These are phyloP conservation scores for Albatrellus sp. DNA, from an alignment of 1,284 basidiomycete genomes.

Conservation along the genomic window DNA sequence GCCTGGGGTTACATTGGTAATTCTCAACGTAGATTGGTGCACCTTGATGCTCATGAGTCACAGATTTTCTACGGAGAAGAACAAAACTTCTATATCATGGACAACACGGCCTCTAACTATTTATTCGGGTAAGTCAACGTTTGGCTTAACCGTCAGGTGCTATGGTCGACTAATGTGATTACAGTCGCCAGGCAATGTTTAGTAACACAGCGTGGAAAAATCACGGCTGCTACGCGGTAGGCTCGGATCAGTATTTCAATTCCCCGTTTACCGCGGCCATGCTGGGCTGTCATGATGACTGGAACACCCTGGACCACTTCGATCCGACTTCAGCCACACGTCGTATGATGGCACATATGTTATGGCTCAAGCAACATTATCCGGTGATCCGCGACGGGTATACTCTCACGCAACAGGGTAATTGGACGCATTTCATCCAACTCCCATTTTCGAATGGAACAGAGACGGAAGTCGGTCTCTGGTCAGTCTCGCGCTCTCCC, in stretches of 20 bases:
- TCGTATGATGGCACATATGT: slow-evolving; percentile 62
- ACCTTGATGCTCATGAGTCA: slow-evolving; percentile 1
- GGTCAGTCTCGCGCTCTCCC: slow-evolving; percentile 63
- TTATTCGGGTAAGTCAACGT: slow-evolving; percentile 55
- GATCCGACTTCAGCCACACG: slow-evolving; percentile 74
- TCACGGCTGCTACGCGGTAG: slow-evolving; percentile 82
- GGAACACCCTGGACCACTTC: slow-evolving; percentile 87
- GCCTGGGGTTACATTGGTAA: slow-evolving; percentile 74
- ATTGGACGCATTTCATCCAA: slow-evolving; percentile 68
- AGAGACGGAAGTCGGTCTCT: slow-evolving; percentile 74
- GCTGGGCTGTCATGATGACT: slow-evolving; percentile 74
- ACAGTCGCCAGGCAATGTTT: slow-evolving; percentile 83
- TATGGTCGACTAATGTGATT: background rate
- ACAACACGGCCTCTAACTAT: slow-evolving; percentile 79
- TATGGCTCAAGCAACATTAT: slow-evolving; percentile 57
- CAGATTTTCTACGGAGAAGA: slow-evolving; percentile 82
- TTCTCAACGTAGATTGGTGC: slow-evolving; percentile 13
- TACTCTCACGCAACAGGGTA: slow-evolving; percentile 65
- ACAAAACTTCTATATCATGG: slow-evolving; percentile 75
- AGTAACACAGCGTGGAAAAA: slow-evolving; percentile 78
- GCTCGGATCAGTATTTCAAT: slow-evolving; percentile 84
- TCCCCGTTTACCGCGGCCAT: slow-evolving; percentile 71
- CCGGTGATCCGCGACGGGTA: slow-evolving; percentile 76
- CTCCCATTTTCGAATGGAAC: slow-evolving; percentile 76
- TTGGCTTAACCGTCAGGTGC: background rate